phyloP scores from a whole-genome alignment of 2,329 filamentous ascomycete genomes.

The Clarireedia hainanense region DNA sequence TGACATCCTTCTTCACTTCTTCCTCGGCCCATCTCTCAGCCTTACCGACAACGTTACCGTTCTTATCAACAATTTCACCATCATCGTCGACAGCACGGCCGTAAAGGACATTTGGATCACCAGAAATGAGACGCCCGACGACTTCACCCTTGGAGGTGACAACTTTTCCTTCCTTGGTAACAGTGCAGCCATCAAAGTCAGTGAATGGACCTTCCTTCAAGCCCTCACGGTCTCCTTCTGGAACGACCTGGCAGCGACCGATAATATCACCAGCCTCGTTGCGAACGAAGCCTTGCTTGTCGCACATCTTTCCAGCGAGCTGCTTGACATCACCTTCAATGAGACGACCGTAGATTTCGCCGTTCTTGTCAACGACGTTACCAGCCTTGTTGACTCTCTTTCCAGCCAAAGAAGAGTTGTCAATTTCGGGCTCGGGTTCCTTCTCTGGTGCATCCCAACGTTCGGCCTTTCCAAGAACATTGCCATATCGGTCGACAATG shows the following conservation, averaged over 20 bases:
- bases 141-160: conserved; percentile 59
- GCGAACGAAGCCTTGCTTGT: conserved; percentile 64
- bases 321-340: conserved; percentile 58
- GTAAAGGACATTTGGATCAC: conserved; percentile 63
- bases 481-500: conserved; percentile 58
- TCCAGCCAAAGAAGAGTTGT: conserved; percentile 56
- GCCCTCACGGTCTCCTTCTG: conserved; percentile 56
- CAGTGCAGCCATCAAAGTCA: conserved; percentile 55
- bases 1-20: conserved; percentile 44
- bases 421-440: conserved; percentile 39
- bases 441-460: conserved; percentile 51
- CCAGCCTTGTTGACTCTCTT: conserved; percentile 67
- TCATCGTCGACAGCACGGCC: conserved; percentile 74
- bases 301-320: conserved; percentile 60
- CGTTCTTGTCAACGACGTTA: conserved; percentile 47
- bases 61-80: conserved; percentile 73
- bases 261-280: conserved; percentile 66
- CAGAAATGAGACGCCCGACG: conserved; percentile 63
- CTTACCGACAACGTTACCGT: conserved; percentile 51
- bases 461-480: conserved; percentile 58
- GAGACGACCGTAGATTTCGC: conserved; percentile 54
- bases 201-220: conserved; percentile 61
- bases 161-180: conserved; percentile 62
- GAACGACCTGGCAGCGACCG: conserved; percentile 59
- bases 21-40: conserved; percentile 53